phyloP scores from a whole-genome alignment of 768 basidiomycete genomes.

The Russula foetens region DNA sequence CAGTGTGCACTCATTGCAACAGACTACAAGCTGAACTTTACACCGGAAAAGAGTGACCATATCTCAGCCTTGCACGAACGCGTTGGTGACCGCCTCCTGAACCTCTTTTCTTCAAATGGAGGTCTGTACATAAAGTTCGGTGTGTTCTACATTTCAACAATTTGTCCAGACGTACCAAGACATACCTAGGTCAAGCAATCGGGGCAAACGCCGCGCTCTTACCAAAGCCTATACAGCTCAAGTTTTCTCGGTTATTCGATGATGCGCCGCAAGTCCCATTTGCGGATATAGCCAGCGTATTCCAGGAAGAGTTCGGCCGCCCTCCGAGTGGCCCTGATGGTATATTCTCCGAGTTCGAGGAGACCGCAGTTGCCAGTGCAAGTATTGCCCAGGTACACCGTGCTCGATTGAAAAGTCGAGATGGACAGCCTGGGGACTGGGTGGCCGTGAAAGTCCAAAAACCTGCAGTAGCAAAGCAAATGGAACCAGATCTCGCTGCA shows the following conservation, averaged over 20 bases:
- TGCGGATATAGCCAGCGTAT: constrained; percentile 55
- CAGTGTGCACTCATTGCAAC: constrained; percentile 63
- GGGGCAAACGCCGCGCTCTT: constrained; percentile 82
- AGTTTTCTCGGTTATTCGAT: constrained; percentile 80
- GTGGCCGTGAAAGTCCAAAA: constrained; percentile 96
- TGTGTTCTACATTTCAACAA: constrained; percentile 23
- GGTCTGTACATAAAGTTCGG: constrained; percentile 85
- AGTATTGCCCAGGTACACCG: constrained; percentile 90
- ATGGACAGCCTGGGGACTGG: constrained; percentile 38
- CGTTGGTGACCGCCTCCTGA: constrained; percentile 68
- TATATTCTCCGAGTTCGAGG: constrained; percentile 73
- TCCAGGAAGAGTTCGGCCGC: constrained; percentile 58
- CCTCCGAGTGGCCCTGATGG: constrained; percentile 60
- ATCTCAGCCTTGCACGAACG: constrained; percentile 82
- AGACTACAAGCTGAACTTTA: constrained; percentile 89
- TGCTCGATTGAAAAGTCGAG: constrained; percentile 44
- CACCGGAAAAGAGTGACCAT: constrained; percentile 53
- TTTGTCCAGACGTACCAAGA: neutral
- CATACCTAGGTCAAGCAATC: constrained; percentile 55
- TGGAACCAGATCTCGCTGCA: constrained; percentile 73
- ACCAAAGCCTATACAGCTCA: constrained; percentile 74
- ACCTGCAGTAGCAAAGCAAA: constrained; percentile 78
- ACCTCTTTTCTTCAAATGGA: constrained; percentile 74
- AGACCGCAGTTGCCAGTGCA: constrained; percentile 73
- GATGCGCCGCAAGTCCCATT: constrained; percentile 82